Evolutionary conservation across 2,329 filamentous ascomycete genomes (phyloP), one percentile per base, ranked within the genome.

Genomic region (Trichoderma guizhouense): DNA sequence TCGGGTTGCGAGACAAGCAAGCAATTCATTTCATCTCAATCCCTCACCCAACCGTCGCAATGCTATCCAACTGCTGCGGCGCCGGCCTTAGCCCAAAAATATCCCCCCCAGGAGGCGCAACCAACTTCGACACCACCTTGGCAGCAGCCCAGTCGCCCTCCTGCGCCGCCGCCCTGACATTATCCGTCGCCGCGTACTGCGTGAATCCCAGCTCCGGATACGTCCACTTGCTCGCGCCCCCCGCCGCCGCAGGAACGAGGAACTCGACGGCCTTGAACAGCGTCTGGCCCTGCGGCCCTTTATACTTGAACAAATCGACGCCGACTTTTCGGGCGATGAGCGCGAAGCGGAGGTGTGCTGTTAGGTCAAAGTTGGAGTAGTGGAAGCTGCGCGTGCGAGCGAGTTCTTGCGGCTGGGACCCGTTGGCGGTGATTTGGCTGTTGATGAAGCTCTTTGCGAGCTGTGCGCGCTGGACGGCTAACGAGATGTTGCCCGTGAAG

Each of bases 361-460:
- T 72, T 14, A 79, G 71, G 53, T 76, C 75, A 47, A 79, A 79
- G 14, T 76, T 78, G 28, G 76, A 74, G 73, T 78, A 79, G 73
- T 79, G 77, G 69, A 75, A 79, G 69, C 76, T 76, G 58, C 76
- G 73, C 18, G 77, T 79, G 55, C 77, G 76, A 11, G 61, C 64
- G 28, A 78, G 75, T 70, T 79, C 77, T 24, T 74, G 71, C 5
- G 77, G 77, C 70, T 76, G 74, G 2, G 73, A 76, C 15, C 77
- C 77, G 68, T 77, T 74, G 3, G 74, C 64, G 7, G 65, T 61
- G 65, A 79, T 72, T 14, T 77, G 74, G 18, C 71, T 72, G 39
- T 76, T 58, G 65, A 79, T 73, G 58, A 74, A 70, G 15, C 21
- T 47, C 51, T 57, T 57, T n/a, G 69, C 71, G 11, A 68, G 43